Conservation (phyloP, 1,284 basidiomycete genomes). For the Marasmius tenuissimus region DNA sequence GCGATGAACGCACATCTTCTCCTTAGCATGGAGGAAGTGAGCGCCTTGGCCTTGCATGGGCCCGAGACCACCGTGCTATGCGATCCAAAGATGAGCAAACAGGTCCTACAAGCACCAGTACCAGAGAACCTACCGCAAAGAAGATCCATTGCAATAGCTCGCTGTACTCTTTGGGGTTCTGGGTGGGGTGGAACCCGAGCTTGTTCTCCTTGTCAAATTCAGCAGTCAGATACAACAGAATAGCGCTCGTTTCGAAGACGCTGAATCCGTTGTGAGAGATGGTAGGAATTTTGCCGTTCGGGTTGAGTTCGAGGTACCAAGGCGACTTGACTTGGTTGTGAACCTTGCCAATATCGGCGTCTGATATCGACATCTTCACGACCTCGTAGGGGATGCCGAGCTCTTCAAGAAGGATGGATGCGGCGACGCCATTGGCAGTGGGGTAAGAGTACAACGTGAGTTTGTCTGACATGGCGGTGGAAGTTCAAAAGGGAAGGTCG, state of each 20-base stretch:
- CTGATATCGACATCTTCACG: neutral
- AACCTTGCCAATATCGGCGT: neutral
- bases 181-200: conserved; percentile 45
- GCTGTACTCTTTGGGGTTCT: conserved; percentile 42
- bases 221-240: conserved; percentile 58
- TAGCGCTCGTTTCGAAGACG: conserved; percentile 61
- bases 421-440: neutral
- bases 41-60: neutral
- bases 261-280: conserved; percentile 46
- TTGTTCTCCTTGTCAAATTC: conserved; percentile 51
- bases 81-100: neutral
- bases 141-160: conserved; percentile 24
- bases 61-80: neutral
- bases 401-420: neutral
- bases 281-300: conserved; percentile 64
- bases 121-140: neutral
- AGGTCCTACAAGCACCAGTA: neutral
- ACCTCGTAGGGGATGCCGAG: neutral
- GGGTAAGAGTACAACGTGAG: neutral
- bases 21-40: neutral
- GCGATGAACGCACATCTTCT: neutral
- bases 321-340: conserved; percentile 14
- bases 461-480: neutral
- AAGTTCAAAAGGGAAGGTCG: no score
- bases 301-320: conserved; percentile 34